Base-by-base conservation (phyloP, 2,329 filamentous ascomycete genomes). In the Sporothrix globosa region DNA sequence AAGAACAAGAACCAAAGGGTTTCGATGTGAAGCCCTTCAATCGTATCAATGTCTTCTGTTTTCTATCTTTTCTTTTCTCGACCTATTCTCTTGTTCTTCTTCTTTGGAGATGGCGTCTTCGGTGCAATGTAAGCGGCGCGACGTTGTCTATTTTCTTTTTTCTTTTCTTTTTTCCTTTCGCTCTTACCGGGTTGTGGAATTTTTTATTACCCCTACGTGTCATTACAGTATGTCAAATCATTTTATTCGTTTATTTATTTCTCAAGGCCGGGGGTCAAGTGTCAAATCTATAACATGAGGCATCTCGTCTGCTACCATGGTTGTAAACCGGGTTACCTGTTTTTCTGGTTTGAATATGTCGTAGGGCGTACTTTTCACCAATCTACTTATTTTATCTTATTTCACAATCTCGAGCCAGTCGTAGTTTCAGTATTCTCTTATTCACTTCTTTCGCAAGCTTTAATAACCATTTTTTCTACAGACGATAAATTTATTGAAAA, bases 151-250 rank as follows among this genome's bases (percentile, higher is more conserved):
- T 66, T 39, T 58, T 13, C 11, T 34, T 34, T 56, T 27, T 11
- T 11, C 34, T 30, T 54, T 17, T 30, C 2, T 44, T 27, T 60
- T 11, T 39, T 9, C n/a, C n/a, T 34, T 34, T 27, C 4, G 17
- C 11, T 56, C 10, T 14, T 58, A 52, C 56, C 21, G 52, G 66
- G 41, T 61, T 44, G 6, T 46, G 13, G 34, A 17, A 17, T 53
- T 34, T 68, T 27, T 66, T 69, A 67, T 53, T 69, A 60, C 58
- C 56, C 67, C 21, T 67, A 50, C 24, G 67, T 66, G 52, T 30
- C 54, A 19, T 61, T 68, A 13, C 7, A 61, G 6, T 48, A 48
- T 27, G 30, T 27, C 24, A 17, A 17, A 34, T 17, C 24, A 17
- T 54, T 54, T 30, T 50, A 10, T 58, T 39, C n/a, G 4, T 56